Percentiles rank a stretch among this genome's conserved stretches.
These are phyloP conservation scores for Leishmania turanica DNA, from an alignment of 208 protist species.

Conservation along the genomic window DNA sequence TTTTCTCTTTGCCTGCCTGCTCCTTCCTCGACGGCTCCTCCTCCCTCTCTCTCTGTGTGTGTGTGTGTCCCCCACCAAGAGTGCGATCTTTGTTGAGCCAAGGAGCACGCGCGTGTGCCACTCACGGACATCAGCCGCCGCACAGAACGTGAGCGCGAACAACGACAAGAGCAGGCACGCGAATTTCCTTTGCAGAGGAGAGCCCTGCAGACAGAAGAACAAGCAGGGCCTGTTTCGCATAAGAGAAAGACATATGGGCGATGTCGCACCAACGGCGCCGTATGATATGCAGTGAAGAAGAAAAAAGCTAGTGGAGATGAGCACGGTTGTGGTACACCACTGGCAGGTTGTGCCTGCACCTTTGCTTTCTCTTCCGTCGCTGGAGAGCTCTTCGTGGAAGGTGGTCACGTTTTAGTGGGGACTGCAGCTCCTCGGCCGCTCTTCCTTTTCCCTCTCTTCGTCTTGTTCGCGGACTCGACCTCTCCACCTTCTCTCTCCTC, in stretches of 20 bases:
- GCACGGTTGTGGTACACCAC: background rate
- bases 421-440: background rate
- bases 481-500: background rate
- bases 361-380: constrained; percentile 1
- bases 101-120: background rate
- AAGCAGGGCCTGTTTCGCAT: background rate
- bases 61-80: background rate
- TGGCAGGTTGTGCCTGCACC: background rate
- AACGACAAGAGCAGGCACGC: background rate
- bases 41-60: too few species aligned
- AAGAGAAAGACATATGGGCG: background rate
- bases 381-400: background rate
- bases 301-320: background rate
- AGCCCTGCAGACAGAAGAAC: background rate
- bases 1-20: constrained; percentile 9
- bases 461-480: background rate
- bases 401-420: background rate
- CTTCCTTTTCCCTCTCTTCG: background rate
- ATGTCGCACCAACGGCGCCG: background rate
- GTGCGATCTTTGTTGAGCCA: background rate
- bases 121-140: background rate
- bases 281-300: background rate
- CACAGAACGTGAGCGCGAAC: background rate
- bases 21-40: background rate
- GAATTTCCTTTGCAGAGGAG: background rate